These are phyloP conservation scores for Monosporascus sp. DNA, from an alignment of 2,329 filamentous ascomycete species.

Conservation along the genomic window DNA sequence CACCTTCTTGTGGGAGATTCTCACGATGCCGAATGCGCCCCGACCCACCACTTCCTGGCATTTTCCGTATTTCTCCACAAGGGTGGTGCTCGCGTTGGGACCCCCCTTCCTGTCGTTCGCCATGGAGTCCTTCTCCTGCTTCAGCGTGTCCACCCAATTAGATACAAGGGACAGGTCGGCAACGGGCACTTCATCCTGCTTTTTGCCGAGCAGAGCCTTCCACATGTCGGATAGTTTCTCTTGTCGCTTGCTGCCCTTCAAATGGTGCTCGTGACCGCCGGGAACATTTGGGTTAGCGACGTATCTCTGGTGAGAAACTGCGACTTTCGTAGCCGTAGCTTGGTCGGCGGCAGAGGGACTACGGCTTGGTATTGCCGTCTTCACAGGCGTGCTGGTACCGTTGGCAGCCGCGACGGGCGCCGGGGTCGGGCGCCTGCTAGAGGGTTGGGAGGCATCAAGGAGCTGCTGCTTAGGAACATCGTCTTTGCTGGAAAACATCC, in stretches of 20 bases:
- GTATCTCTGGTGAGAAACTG: conserved; percentile 40
- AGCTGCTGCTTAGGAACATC: conserved; percentile 29
- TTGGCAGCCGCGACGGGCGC: conserved; percentile 13
- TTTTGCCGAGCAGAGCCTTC: conserved; percentile 78
- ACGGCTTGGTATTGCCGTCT: conserved; percentile 30
- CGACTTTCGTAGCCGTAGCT: conserved; percentile 21
- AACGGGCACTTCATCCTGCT: conserved; percentile 67
- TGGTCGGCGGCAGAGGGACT: conserved; percentile 20
- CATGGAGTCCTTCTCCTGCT: conserved; percentile 75
- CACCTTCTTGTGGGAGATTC: conserved; percentile 93
- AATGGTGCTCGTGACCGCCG: conserved; percentile 77
- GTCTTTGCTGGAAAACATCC: conserved; percentile 61
- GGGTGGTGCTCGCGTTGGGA: conserved; percentile 66
- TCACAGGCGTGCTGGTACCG: conserved; percentile 27
- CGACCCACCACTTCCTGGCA: conserved; percentile 96
- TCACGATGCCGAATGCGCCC: conserved; percentile 93
- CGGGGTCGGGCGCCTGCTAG: conserved; percentile 18
- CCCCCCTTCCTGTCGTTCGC: conserved; percentile 72
- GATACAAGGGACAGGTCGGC: conserved; percentile 89
- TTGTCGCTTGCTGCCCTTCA: conserved; percentile 85
- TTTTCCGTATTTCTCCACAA: conserved; percentile 97
- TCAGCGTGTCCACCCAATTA: conserved; percentile 90
- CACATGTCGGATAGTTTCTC: conserved; percentile 94
- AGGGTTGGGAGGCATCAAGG: conserved; percentile 27
- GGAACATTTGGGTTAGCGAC: conserved; percentile 44